Conservation (phyloP, 768 basidiomycete genomes). For the Pleurotus djamor region DNA sequence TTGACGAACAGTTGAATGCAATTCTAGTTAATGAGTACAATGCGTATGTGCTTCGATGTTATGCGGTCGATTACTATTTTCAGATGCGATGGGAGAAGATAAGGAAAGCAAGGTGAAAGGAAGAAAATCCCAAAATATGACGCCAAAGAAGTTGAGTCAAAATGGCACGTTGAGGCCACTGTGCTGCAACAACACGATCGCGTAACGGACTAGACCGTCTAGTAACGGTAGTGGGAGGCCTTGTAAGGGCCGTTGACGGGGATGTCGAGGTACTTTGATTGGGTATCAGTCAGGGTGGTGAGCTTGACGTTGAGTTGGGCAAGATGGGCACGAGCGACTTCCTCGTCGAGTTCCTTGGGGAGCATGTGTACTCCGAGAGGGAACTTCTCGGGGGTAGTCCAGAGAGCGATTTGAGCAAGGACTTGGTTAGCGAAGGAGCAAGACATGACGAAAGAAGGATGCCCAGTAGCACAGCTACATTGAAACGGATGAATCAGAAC, state of each 20-base stretch:
- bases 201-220: constrained; percentile 26
- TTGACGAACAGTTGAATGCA: background rate
- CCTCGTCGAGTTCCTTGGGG: constrained; percentile 98
- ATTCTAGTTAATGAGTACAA: background rate
- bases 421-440: constrained; percentile 99
- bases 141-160: constrained; percentile 23
- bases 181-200: constrained; percentile 19
- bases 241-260: constrained; percentile 74
- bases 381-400: constrained; percentile 91
- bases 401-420: constrained; percentile 96
- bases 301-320: constrained; percentile 92
- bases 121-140: constrained; percentile 57
- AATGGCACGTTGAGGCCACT: constrained; percentile 79
- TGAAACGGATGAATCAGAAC: background rate
- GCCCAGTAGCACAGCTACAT: constrained; percentile 88
- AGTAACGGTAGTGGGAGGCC: constrained; percentile 46
- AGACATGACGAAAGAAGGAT: constrained; percentile 99
- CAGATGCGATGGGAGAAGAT: background rate
- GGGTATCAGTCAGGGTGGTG: constrained; percentile 67
- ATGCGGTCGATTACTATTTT: background rate
- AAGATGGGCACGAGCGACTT: constrained; percentile 96
- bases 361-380: constrained; percentile 98
- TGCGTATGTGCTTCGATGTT: background rate
- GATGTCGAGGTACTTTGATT: constrained; percentile 91
- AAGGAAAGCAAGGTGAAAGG: constrained; percentile 34